Conservation (phyloP, 495 filamentous ascomycete species). For the Trichoderma erinaceum region DNA sequence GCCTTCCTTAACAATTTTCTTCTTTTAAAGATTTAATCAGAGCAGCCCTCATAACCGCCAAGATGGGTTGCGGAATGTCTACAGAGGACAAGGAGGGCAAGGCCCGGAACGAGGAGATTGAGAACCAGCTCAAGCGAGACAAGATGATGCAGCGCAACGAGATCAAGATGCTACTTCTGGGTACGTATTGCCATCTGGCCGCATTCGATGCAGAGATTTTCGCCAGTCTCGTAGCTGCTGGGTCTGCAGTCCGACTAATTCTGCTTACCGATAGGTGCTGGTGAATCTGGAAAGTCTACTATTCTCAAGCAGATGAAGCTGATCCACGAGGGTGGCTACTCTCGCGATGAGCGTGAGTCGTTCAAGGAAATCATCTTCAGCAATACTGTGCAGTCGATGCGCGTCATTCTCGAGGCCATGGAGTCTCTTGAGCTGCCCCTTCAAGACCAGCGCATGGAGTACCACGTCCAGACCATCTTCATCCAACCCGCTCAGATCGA, state of each 20-base stretch:
- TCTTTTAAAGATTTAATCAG: background rate
- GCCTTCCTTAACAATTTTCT: background rate
- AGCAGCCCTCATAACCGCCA: conserved; percentile 39
- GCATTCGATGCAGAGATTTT: background rate
- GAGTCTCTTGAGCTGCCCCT: conserved; percentile 85
- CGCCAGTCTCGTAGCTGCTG: conserved; percentile 1
- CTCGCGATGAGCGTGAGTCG: conserved; percentile 70
- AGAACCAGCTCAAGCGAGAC: conserved; percentile 94
- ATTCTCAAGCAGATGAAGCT: conserved; percentile 99
- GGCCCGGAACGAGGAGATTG: conserved; percentile 97
- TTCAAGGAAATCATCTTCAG: conserved; percentile 98
- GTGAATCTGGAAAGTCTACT: conserved; percentile 99
- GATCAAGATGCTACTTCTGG: conserved; percentile 98
- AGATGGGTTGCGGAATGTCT: conserved; percentile 99
- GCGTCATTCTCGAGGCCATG: conserved; percentile 94
- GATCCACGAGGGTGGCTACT: conserved; percentile 76
- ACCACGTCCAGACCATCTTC: conserved; percentile 92
- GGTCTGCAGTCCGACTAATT: conserved; percentile 19
- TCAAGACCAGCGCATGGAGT: conserved; percentile 81
- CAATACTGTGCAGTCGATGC: conserved; percentile 95
- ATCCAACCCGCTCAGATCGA: conserved; percentile 95
- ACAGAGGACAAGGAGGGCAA: conserved; percentile 99
- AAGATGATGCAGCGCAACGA: conserved; percentile 94
- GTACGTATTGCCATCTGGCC: conserved; percentile 47
- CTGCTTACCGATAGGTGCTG: conserved; percentile 62